Percentiles rank a stretch among this genome's conserved stretches.
These are phyloP conservation scores for Aureobasidium lini DNA, from an alignment of 2,329 filamentous ascomycete genomes.

Conservation along the genomic window DNA sequence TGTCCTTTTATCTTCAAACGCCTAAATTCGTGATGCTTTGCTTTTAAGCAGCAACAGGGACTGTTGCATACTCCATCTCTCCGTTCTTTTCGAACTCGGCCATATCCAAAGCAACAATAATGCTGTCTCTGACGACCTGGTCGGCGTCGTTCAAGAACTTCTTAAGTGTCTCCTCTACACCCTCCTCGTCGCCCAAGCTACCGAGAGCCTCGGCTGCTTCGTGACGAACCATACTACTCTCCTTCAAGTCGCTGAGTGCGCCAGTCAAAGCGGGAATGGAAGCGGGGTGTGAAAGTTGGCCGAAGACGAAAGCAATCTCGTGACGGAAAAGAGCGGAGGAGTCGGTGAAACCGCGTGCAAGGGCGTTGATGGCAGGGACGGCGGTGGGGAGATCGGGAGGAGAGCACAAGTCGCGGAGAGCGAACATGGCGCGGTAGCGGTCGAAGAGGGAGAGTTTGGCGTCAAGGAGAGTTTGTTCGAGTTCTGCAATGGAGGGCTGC, in stretches of 20 bases:
- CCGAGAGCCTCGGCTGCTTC: conserved; percentile 95
- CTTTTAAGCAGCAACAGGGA: conserved; percentile 48
- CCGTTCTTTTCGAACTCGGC: conserved; percentile 90
- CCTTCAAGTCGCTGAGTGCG: conserved; percentile 67
- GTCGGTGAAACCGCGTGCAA: conserved; percentile 80
- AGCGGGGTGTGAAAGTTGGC: conserved; percentile 91
- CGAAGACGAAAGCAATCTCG: conserved; percentile 97
- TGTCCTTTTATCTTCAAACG: conserved; percentile 5
- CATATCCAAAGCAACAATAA: conserved; percentile 95
- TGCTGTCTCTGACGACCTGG: conserved; percentile 87
- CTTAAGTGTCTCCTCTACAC: conserved; percentile 79
- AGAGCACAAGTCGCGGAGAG: conserved; percentile 86
- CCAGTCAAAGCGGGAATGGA: conserved; percentile 83
- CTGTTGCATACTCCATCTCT: conserved; percentile 83
- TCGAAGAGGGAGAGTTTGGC: conserved; percentile 73
- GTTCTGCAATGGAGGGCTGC: conserved; percentile 60
- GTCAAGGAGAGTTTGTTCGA: conserved; percentile 73
- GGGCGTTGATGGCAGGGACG: conserved; percentile 73
- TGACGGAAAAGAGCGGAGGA: conserved; percentile 90
- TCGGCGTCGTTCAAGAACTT: conserved; percentile 84
- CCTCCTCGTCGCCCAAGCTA: conserved; percentile 85
- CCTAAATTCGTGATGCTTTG: conserved; percentile 28
- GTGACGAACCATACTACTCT: conserved; percentile 94
- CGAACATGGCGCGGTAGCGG: conserved; percentile 97
- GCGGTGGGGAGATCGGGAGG: conserved; percentile 87